Conservation (phyloP, 805 yeast species). For the Lachancea thermotolerans region DNA sequence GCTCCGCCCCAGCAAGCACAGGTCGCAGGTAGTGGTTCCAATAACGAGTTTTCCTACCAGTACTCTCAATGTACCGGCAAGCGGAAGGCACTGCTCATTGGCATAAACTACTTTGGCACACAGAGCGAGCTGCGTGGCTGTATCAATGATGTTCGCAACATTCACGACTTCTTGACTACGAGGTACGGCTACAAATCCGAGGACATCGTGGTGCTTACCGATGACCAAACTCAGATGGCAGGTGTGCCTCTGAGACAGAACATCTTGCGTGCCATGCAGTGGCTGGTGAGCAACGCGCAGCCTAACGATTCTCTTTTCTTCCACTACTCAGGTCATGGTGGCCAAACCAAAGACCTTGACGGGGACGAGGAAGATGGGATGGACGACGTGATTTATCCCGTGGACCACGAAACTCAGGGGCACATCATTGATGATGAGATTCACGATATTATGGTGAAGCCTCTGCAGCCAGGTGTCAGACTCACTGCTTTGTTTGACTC, state of each 20-base stretch:
- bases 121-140: slow-evolving; percentile 63
- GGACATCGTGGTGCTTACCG: slow-evolving; percentile 55
- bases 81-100: slow-evolving; percentile 68
- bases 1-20: slow-evolving; percentile 23
- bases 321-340: slow-evolving; percentile 88
- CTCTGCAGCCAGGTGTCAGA: slow-evolving; percentile 66
- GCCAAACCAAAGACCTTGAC: slow-evolving; percentile 57
- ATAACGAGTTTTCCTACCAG: slow-evolving; percentile 35
- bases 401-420: slow-evolving; percentile 63
- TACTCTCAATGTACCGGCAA: slow-evolving; percentile 67
- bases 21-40: slow-evolving; percentile 12
- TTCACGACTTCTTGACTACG: slow-evolving; percentile 38
- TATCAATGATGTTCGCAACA: slow-evolving; percentile 65
- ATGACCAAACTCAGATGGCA: slow-evolving; percentile 43
- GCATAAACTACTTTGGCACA: slow-evolving; percentile 70
- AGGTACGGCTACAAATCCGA: slow-evolving; percentile 44
- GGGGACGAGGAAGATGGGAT: slow-evolving; percentile 73
- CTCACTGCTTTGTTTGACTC: slow-evolving; percentile 78
- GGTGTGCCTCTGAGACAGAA: slow-evolving; percentile 59
- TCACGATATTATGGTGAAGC: slow-evolving; percentile 63
- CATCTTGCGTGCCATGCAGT: slow-evolving; percentile 70
- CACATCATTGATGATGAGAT: slow-evolving; percentile 67
- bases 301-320: slow-evolving; percentile 75
- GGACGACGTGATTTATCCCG: slow-evolving; percentile 68
- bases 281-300: slow-evolving; percentile 68